phyloP scores from a whole-genome alignment of 495 filamentous ascomycete species.

The Podospora sp. region DNA sequence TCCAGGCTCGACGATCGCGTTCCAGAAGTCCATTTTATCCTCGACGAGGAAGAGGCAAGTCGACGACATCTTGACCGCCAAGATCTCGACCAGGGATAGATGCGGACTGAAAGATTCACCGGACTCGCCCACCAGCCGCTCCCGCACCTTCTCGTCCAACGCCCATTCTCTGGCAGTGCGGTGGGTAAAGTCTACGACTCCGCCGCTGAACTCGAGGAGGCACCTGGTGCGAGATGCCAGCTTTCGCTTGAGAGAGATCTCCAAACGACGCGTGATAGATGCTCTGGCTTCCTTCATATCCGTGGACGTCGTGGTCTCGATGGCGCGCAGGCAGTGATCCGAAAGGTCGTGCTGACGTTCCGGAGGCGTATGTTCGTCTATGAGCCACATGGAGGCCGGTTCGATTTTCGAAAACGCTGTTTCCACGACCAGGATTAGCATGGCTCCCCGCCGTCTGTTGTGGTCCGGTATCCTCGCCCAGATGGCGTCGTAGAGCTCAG shows the following conservation, averaged over 20 bases:
- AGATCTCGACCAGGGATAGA: neutral
- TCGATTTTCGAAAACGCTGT: neutral
- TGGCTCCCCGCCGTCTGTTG: slow-evolving; percentile 4
- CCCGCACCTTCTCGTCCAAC: neutral
- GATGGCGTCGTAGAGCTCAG: slow-evolving; percentile 20
- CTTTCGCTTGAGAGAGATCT: neutral
- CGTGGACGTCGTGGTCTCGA: too few species aligned
- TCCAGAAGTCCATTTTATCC: too few species aligned
- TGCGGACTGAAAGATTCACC: neutral
- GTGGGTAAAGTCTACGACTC: neutral
- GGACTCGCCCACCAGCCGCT: neutral
- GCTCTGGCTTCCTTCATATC: too few species aligned
- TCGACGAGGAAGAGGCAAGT: neutral
- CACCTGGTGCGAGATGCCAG: neutral
- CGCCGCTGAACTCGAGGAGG: neutral
- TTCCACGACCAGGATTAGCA: neutral
- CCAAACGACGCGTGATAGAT: neutral
- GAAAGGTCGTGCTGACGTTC: neutral
- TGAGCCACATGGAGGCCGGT: neutral
- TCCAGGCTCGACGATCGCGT: neutral
- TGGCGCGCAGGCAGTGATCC: neutral
- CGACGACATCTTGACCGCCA: neutral
- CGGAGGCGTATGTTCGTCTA: neutral
- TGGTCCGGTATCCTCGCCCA: slow-evolving; percentile 16
- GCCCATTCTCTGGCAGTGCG: neutral